These are phyloP conservation scores for Malus hybrid DNA, from an alignment of 331 rosid species.

Conservation along the genomic window DNA sequence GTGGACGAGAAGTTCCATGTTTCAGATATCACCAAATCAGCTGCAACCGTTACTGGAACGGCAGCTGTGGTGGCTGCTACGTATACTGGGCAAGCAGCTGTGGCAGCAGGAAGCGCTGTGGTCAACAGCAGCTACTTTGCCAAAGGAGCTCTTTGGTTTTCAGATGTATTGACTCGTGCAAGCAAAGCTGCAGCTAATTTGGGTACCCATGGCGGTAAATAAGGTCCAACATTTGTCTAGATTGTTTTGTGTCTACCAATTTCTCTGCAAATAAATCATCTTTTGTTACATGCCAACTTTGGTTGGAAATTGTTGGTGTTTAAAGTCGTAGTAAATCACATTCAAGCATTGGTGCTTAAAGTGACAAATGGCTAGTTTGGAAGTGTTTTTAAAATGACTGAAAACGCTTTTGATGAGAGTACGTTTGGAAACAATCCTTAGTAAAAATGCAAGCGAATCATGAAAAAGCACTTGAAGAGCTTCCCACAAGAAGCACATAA, in stretches of 20 bases:
- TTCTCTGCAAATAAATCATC: background rate
- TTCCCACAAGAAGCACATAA: too few relatives aligned
- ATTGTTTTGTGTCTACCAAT: background rate
- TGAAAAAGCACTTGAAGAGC: too few relatives aligned
- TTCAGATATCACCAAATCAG: slow-evolving; percentile 64
- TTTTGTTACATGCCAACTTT: background rate
- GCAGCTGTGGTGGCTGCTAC: slow-evolving; percentile 65
- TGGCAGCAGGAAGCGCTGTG: slow-evolving; percentile 63
- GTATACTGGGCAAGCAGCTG: slow-evolving; percentile 66
- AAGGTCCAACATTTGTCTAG: background rate
- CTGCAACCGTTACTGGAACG: slow-evolving; percentile 63
- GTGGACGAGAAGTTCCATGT: slow-evolving; percentile 75
- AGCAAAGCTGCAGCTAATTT: slow-evolving; percentile 62
- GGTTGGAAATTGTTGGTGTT: too few relatives aligned
- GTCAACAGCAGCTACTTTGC: slow-evolving; percentile 77
- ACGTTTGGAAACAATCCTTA: too few relatives aligned
- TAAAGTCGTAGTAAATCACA: too few relatives aligned
- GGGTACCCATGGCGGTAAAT: slow-evolving; percentile 32
- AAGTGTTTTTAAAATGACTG: too few relatives aligned
- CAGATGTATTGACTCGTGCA: slow-evolving; percentile 55
- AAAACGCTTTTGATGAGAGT: too few relatives aligned
- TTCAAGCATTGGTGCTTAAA: too few relatives aligned
- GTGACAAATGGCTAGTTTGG: too few relatives aligned
- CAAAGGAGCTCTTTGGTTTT: slow-evolving; percentile 82
- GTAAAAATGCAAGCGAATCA: too few relatives aligned